Evolutionary conservation across 2,329 filamentous ascomycete species (phyloP), one percentile per base, ranked within the genome.

Genomic region (Ceratocystiopsis brevicomis): DNA sequence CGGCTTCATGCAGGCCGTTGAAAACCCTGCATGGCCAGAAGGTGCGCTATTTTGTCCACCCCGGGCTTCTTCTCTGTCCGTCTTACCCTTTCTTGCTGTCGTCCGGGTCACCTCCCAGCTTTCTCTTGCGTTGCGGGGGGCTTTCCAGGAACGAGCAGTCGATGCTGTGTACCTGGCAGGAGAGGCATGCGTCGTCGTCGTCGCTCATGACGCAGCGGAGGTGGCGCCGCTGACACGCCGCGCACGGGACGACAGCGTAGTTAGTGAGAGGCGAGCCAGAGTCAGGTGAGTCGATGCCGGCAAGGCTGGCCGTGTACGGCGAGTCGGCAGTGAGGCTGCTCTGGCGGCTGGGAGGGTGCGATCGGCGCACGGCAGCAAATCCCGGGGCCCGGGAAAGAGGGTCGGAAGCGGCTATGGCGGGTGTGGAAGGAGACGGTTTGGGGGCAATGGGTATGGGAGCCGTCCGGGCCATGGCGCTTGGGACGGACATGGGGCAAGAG

Each of bases 131-230:
- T 45, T 80, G 77, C 55, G 78, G 76, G 19, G 82, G 82, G 58
- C 80, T 84, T 51, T 79, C 76, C 41, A 78, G 68, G 57, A 87
- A 76, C 38, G 83, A 87, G 61, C 83, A 90, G 52, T 84, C 78
- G 56, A 82, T 73, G 53, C 78, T 79, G 60, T 79, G 78, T 57
- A 78, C 76, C 56, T 83, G 78, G 61, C 84, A 92, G 49, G 83
- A 68, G 49, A 84, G 71, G 60, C 84, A 90, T 51, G 70, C 68
- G 52, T 81, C 75, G 50, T 79, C 79, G 57, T 88, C 81, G 56
- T 85, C 78, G 51, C 62, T 64, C 56, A 82, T 72, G 49, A 85
- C 76, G 62, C 84, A 90, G 61, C 78, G 78, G 54, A 74, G 75
- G 58, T 82, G 81, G 51, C 80, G 73, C 59, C 72, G 69, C 49